These are phyloP conservation scores for Teratosphaeriaceae sp. DNA, from an alignment of 2,329 filamentous ascomycete genomes.

Conservation along the genomic window DNA sequence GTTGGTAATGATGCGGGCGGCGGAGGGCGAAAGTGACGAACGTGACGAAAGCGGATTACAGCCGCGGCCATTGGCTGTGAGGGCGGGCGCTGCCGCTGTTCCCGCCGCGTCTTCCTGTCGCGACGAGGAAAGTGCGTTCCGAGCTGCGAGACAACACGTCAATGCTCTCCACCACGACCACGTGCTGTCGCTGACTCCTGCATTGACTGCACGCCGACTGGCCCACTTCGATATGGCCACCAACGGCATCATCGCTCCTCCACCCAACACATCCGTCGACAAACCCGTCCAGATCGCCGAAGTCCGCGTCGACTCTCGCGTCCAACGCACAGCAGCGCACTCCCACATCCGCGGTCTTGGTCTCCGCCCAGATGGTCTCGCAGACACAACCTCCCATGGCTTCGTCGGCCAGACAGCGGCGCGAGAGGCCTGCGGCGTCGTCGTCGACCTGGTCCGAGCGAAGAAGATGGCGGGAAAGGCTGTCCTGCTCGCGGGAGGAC, in stretches of 20 bases:
- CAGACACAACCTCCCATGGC: slow-evolving; percentile 70
- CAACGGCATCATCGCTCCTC: slow-evolving; percentile 11
- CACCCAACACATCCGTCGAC: slow-evolving; percentile 6
- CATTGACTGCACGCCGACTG: too few relatives aligned
- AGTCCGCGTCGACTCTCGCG: slow-evolving; percentile 49
- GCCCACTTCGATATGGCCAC: too few relatives aligned
- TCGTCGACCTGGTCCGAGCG: slow-evolving; percentile 89
- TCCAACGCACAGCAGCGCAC: slow-evolving; percentile 92
- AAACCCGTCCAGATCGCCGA: slow-evolving; percentile 29
- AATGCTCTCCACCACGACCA: too few relatives aligned
- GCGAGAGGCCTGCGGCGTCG: slow-evolving; percentile 91
- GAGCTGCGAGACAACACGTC: too few relatives aligned
- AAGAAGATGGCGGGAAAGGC: slow-evolving; percentile 98
- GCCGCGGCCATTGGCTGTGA: too few relatives aligned
- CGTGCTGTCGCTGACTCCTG: too few relatives aligned
- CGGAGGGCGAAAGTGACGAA: too few relatives aligned
- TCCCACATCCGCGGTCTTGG: slow-evolving; percentile 97
- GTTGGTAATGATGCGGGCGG: too few relatives aligned
- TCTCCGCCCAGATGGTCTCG: slow-evolving; percentile 74
- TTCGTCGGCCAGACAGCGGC: slow-evolving; percentile 87
- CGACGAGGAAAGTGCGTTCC: too few relatives aligned
- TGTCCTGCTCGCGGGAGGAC: slow-evolving; percentile 86
- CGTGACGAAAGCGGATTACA: too few relatives aligned
- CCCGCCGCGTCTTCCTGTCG: too few relatives aligned
- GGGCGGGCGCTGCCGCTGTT: too few relatives aligned